These are phyloP conservation scores for Plenodomus biglobosus DNA, from an alignment of 2,329 filamentous ascomycete species.

Conservation along the genomic window DNA sequence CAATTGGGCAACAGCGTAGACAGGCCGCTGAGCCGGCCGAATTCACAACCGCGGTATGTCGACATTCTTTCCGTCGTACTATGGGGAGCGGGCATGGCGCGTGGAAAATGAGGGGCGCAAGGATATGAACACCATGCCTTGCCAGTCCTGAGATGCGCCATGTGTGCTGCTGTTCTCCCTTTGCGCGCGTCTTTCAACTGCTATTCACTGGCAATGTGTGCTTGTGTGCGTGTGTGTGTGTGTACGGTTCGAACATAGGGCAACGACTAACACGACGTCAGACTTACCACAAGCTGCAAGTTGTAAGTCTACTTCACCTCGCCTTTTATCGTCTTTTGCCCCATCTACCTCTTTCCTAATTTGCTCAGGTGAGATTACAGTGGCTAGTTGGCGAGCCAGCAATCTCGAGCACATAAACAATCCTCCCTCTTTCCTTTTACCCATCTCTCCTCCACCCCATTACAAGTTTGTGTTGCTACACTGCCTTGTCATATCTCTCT, in stretches of 20 bases:
- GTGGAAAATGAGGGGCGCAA: not conserved
- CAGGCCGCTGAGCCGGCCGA: slow-evolving; percentile 58
- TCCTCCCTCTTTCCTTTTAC: slow-evolving; percentile 5
- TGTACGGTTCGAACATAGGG: slow-evolving; percentile 22
- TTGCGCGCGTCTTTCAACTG: not conserved
- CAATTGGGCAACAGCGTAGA: slow-evolving; percentile 58
- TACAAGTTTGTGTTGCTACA: slow-evolving; percentile 13
- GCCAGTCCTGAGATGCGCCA: not conserved
- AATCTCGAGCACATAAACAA: slow-evolving; percentile 7
- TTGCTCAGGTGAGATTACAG: slow-evolving; percentile 14
- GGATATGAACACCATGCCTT: not conserved
- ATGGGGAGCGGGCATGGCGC: not conserved
- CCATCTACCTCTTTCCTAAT: slow-evolving; percentile 9
- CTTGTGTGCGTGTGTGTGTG: no score
- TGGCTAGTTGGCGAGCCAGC: slow-evolving; percentile 9
- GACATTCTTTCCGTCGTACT: slow-evolving; percentile 10
- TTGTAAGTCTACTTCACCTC: slow-evolving; percentile 60
- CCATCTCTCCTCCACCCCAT: slow-evolving; percentile 9
- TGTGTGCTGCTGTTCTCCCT: not conserved
- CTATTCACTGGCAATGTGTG: slow-evolving; percentile 4
- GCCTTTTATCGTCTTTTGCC: slow-evolving; percentile 11
- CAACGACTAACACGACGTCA: slow-evolving; percentile 42
- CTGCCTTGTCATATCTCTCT: slow-evolving; percentile 17
- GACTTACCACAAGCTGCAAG: slow-evolving; percentile 72
- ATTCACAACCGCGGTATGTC: slow-evolving; percentile 56